These are phyloP conservation scores for Rhodotorula sp. DNA, from an alignment of 1,284 basidiomycete species.

Conservation along the genomic window DNA sequence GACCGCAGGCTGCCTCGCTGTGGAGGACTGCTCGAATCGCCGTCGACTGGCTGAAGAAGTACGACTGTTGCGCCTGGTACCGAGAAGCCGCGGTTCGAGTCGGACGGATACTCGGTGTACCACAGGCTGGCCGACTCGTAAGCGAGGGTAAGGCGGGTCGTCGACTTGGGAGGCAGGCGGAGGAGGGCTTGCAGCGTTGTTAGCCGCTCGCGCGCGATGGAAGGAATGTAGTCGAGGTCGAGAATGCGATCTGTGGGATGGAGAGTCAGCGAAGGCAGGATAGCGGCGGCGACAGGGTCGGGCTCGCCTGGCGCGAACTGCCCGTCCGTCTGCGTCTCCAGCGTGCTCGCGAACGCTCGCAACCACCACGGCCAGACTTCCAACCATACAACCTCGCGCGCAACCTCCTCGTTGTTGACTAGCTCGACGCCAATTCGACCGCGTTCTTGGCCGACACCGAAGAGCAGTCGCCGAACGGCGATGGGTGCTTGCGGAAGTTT, in stretches of 20 bases:
- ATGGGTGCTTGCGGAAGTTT: constrained; percentile 12
- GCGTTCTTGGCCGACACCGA: constrained; percentile 73
- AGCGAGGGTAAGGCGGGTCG: constrained; percentile 66
- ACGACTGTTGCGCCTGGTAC: constrained; percentile 61
- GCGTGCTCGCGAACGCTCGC: constrained; percentile 80
- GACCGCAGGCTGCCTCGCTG: neutral
- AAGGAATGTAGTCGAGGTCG: constrained; percentile 62
- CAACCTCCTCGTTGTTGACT: constrained; percentile 60
- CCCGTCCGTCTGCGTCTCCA: constrained; percentile 52
- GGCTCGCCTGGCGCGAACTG: neutral
- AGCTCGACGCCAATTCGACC: constrained; percentile 70
- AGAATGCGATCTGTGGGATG: constrained; percentile 33
- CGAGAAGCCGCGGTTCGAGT: constrained; percentile 92
- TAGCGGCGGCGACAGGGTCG: constrained; percentile 25
- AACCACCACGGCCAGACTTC: constrained; percentile 94
- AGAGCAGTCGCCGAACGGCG: constrained; percentile 56
- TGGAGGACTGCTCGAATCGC: constrained; percentile 34
- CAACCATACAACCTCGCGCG: constrained; percentile 67
- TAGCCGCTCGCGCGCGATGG: constrained; percentile 66
- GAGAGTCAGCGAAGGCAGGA: neutral
- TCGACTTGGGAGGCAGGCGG: constrained; percentile 65
- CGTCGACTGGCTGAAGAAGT: constrained; percentile 53
- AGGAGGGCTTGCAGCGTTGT: constrained; percentile 70
- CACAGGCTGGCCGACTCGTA: constrained; percentile 82
- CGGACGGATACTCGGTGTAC: constrained; percentile 93